Evolutionary conservation across 2,329 filamentous ascomycete genomes (phyloP).

Genomic region (Teratosphaeria destructans): DNA sequence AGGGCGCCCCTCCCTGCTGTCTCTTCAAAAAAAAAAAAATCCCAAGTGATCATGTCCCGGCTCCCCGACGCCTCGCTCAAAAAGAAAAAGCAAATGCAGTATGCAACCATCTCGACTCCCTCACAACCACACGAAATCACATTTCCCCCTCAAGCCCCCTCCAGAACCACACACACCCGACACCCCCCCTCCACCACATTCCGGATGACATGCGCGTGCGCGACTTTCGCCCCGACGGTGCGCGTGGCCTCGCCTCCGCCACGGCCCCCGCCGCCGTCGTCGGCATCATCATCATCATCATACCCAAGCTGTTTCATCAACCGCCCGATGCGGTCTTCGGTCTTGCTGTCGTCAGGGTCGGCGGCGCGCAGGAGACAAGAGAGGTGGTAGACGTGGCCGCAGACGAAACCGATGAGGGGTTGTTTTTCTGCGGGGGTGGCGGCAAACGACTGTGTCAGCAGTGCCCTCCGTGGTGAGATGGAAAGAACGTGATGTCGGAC

Average conservation of each 20-base stretch:
- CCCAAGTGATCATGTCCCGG: too few relatives aligned
- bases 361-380: conserved; percentile 50
- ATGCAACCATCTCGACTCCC: background rate
- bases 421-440: conserved; percentile 44
- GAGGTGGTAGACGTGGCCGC: conserved; percentile 72
- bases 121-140: background rate
- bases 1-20: too few relatives aligned
- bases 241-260: conserved; percentile 32
- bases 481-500: conserved; percentile 4
- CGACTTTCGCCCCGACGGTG: conserved; percentile 77
- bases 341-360: conserved; percentile 28
- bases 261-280: conserved; percentile 20
- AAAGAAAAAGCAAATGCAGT: background rate
- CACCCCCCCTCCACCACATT: conserved; percentile 47
- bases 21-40: background rate
- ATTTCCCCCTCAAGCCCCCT: conserved; percentile 3
- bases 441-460: background rate
- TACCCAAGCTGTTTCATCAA: conserved; percentile 34
- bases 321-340: conserved; percentile 10
- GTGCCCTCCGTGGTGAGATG: background rate
- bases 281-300: background rate
- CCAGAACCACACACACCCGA: conserved; percentile 8
- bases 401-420: conserved; percentile 69
- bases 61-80: background rate
- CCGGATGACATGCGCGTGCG: conserved; percentile 66